phyloP scores from a whole-genome alignment of 345 rosid genomes.

The Citrus unshiu region DNA sequence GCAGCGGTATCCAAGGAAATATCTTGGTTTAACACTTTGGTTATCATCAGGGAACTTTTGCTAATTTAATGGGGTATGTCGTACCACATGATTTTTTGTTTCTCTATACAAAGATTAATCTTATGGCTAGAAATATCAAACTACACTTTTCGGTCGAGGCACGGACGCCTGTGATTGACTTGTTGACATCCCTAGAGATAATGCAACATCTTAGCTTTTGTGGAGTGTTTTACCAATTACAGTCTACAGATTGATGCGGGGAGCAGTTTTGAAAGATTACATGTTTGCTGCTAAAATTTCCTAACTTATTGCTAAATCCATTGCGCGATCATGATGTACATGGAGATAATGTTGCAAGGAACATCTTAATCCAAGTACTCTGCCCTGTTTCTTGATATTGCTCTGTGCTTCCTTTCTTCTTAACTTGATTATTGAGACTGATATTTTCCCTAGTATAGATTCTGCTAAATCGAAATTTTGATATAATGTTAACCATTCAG shows the following conservation, averaged over 20 bases:
- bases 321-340: not conserved
- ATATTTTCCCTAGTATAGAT: too few species aligned
- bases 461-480: too few species aligned
- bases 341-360: not conserved
- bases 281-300: not conserved
- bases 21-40: not conserved
- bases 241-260: not conserved
- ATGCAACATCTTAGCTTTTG: not conserved
- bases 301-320: too few species aligned
- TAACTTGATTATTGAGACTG: too few species aligned
- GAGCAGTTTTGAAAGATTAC: not conserved
- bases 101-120: not conserved
- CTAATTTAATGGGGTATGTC: not conserved
- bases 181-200: not conserved
- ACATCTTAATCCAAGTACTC: not conserved
- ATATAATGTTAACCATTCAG: too few species aligned
- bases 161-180: too few species aligned
- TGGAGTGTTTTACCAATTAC: not conserved
- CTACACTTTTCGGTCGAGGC: not conserved
- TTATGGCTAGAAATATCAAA: not conserved
- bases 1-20: slow-evolving; percentile 5
- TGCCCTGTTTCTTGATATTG: too few species aligned
- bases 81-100: not conserved
- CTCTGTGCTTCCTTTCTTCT: too few species aligned
- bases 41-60: not conserved